Base-by-base conservation (phyloP, 345 rosid species). In the Physaria fendleri region DNA sequence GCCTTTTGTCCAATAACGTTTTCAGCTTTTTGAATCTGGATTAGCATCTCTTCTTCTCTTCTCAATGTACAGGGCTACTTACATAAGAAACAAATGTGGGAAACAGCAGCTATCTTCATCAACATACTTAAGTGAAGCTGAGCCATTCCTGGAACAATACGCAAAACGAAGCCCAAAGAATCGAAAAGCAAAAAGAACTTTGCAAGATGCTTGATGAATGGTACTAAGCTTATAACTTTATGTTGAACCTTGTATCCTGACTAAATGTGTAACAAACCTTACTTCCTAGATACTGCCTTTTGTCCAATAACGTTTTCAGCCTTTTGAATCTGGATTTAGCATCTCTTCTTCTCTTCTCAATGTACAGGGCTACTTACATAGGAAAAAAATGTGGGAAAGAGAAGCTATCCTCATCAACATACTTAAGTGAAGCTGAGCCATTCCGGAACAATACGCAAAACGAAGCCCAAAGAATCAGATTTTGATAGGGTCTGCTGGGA, bases 181-280 rank as follows among this genome's bases (percentile, higher is more conserved):
- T 64, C 91, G 99, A 73, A 77, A 93, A 89, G 79, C 91, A 83
- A 79, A 77, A 55, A 66, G 85, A 80, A 75, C 88, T 93, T 41
- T 66, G 86, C 84, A 80, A 83, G 82, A 77, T 93, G 94, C 87
- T 93, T 50, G 99, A 87, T 80, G 99, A 93, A 81, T 93, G 99
- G 99, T 89, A 77, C 30, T 43, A 42, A 52, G 24, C 38, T 49
- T 45, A 39, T 28, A 38, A 29, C 23, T 17, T 16, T 12, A 4
- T 22, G 51, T 67, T 15, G 42, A 34, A 48, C 6, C n/a, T n/a
- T n/a, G n/a, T n/a, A n/a, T n/a, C n/a, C n/a, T n/a, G n/a, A n/a
- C n/a, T n/a, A n/a, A n/a, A n/a, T n/a, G n/a, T n/a, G n/a, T n/a
- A n/a, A n/a, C n/a, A n/a, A n/a, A n/a, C n/a, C 33, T 13, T 50